Evolutionary conservation across 306 rosid species (phyloP), one percentile per base, ranked within the genome.

Genomic region (Luffa aegyptiaca): DNA sequence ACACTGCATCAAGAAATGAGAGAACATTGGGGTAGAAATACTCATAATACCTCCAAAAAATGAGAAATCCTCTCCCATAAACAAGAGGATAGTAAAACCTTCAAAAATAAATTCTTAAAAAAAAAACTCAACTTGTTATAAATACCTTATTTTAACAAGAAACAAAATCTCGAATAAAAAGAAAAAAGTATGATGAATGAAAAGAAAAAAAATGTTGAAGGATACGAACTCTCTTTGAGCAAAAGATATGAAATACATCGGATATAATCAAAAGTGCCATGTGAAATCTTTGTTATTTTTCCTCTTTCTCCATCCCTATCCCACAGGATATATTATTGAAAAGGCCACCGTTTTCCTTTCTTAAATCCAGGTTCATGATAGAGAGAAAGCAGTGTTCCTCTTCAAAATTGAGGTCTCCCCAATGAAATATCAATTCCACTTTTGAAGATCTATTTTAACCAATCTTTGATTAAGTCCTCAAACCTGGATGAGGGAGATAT

Each of bases 1-100:
- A 95, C 97, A 81, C 98, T 91, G 90, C 88, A 91, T 61, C 48
- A 61, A 57, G 79, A 83, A 83, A 82, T 77, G 83, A 83, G 76
- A 88, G 20, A 45, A 42, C 57, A 26, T 71, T 71, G 18, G 33
- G 76, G 76, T 45, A 71, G 56, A 45, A 45, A 45, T n/a, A 21
- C 76, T 20, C 57, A 44, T 71, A 71, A 71, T 45, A 31, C 39
- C 39, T 21, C n/a, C 52, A 20, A 26, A 45, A 45, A n/a, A 45
- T 10, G 5, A 46, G 37, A 21, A 71, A 21, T 14, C 52, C 18
- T 70, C 37, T 26, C 17, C 56, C 20, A 11, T 44, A 71, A 71
- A 71, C 56, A 45, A 44, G 41, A 71, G 55, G 76, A 71, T 12
- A 45, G 6, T 45, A 45, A 20, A 71, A 71, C 39, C n/a, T 71